Conservation (phyloP, 768 basidiomycete genomes). For the Rhodotorula toruloides region DNA sequence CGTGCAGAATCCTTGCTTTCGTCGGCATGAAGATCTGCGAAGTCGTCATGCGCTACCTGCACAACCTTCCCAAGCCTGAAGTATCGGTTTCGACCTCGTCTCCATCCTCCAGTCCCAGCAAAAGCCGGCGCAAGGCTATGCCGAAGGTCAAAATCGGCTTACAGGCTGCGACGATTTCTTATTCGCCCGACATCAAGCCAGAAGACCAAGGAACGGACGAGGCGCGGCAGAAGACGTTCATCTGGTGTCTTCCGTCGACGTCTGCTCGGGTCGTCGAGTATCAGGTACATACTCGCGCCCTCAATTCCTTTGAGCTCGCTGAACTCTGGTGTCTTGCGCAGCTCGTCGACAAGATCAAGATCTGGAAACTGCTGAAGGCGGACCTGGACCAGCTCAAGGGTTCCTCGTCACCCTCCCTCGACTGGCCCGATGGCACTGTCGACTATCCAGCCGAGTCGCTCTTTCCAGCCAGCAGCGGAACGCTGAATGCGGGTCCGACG, state of each 20-base stretch:
- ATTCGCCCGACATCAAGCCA: background rate
- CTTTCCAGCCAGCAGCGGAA: no score
- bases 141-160: conserved; percentile 28
- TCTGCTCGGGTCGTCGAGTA: conserved; percentile 21
- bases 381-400: conserved; percentile 5
- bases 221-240: background rate
- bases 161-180: conserved; percentile 8
- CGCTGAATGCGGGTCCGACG: no score
- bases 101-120: background rate
- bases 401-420: background rate
- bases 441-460: conserved; percentile 2
- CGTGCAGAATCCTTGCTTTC: conserved; percentile 13
- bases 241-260: conserved; percentile 28
- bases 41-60: conserved; percentile 17
- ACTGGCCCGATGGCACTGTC: background rate
- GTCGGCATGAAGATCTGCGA: conserved; percentile 38
- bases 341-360: conserved; percentile 26
- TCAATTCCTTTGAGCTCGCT: no score
- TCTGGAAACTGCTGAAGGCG: conserved; percentile 4
- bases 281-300: conserved; percentile 3
- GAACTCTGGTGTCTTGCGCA: background rate
- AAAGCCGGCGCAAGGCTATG: conserved; percentile 16
- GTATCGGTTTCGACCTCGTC: no score
- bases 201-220: no score
- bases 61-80: background rate